These are phyloP conservation scores for Phytophthora syringae DNA, from an alignment of 352 stramenopile genomes.

Conservation along the genomic window DNA sequence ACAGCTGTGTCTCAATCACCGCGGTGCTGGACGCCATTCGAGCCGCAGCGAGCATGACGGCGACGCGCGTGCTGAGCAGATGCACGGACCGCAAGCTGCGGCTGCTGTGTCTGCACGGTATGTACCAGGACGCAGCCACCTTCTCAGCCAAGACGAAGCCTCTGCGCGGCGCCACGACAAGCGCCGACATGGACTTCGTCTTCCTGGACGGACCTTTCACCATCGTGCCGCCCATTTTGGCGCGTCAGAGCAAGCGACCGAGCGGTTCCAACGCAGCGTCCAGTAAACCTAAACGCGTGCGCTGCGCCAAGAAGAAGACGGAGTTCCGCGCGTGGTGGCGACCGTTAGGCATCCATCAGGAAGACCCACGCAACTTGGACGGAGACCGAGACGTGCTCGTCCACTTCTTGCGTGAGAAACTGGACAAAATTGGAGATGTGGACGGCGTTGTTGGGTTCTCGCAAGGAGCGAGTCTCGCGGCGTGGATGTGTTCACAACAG, in stretches of 20 bases:
- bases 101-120: slow-evolving; percentile 84
- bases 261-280: slow-evolving; percentile 9
- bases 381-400: slow-evolving; percentile 64
- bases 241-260: slow-evolving; percentile 43
- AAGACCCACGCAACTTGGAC: slow-evolving; percentile 54
- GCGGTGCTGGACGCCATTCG: slow-evolving; percentile 16
- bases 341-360: slow-evolving; percentile 54
- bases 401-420: slow-evolving; percentile 59
- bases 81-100: slow-evolving; percentile 51
- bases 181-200: slow-evolving; percentile 59
- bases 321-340: slow-evolving; percentile 85
- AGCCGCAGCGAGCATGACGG: slow-evolving; percentile 22
- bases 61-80: slow-evolving; percentile 18
- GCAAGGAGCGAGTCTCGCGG: slow-evolving; percentile 77
- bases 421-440: slow-evolving; percentile 63
- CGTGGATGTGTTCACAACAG: slow-evolving; percentile 82
- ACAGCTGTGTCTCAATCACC: slow-evolving; percentile 10
- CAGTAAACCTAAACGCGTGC: slow-evolving; percentile 37
- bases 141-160: slow-evolving; percentile 78
- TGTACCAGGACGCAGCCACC: slow-evolving; percentile 82
- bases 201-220: slow-evolving; percentile 80
- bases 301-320: slow-evolving; percentile 58
- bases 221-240: slow-evolving; percentile 73
- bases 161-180: slow-evolving; percentile 36
- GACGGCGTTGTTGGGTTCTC: slow-evolving; percentile 88